Base-by-base conservation (phyloP, 257 asterid genomes). In the Penstemon barbatus region DNA sequence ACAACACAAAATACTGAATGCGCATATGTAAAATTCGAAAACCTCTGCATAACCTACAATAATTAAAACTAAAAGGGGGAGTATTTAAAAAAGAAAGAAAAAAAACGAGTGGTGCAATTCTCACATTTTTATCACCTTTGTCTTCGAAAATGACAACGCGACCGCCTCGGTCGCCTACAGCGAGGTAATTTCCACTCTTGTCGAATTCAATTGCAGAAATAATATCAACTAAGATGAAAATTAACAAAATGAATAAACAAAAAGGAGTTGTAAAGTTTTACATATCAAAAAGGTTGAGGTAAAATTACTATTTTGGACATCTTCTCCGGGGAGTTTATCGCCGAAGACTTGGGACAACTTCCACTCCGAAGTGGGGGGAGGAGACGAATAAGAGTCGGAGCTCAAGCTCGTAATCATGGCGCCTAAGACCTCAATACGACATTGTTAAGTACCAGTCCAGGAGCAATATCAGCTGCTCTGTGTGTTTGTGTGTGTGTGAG, bases 91-190 rank as follows among this genome's bases (percentile, higher is more conserved):
- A 39, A 37, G 25, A 52, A 36, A 67, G 67, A 13, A 66, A 33
- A 55, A 1, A 5, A 57, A 6, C 57, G 37, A 15, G 48, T 25
- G 33, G 33, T 25, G 69, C 46, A 71, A 79, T 68, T 46, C 95
- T 66, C 84, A 87, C 95, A 76, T 87, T 77, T 74, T 82, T 82
- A 71, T 80, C 75, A 57, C 81, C 83, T 42, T 66, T 60, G 71
- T 73, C 78, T 78, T 82, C 81, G 37, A 88, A 90, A 52, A 90
- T 63, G 69, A 88, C 88, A 60, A 90, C 75, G 67, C 97, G 96
- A n/a, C 97, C 95, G 46, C 96, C 96, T 52, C 86, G 85, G 72
- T 90, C 97, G 71, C 96, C 97, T 38, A 84, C 84, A 36, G 92
- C 97, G 42, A 90, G 78, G 80, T 88, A 81, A 75, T 80, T 72